Conservation (phyloP, 1,284 basidiomycete genomes). For the Malassezia vespertilionis region DNA sequence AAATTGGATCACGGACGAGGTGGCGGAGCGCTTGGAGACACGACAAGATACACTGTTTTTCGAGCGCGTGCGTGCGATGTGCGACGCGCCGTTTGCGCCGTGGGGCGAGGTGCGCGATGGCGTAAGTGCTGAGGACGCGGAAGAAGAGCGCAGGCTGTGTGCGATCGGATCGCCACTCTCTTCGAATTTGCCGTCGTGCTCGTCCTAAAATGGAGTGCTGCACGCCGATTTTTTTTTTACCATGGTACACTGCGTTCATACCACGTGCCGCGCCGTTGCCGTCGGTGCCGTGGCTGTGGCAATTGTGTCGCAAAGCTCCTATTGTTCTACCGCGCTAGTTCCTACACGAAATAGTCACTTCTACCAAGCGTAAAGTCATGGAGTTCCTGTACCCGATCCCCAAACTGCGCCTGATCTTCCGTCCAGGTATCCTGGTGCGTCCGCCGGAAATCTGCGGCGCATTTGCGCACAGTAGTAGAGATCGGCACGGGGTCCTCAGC, state of each 20-base stretch:
- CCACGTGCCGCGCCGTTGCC: no score
- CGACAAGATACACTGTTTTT: slow-evolving; percentile 34
- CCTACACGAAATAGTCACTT: slow-evolving; percentile 42
- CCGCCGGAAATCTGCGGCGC: slow-evolving; percentile 64
- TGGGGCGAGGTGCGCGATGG: slow-evolving; percentile 48
- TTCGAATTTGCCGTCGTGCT: slow-evolving; percentile 35
- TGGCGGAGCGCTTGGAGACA: slow-evolving; percentile 28
- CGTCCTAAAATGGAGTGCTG: slow-evolving; percentile 27
- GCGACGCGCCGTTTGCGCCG: slow-evolving; percentile 29
- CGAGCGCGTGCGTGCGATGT: slow-evolving; percentile 32
- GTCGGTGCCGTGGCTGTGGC: no score
- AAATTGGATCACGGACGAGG: slow-evolving; percentile 43
- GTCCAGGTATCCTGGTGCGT: slow-evolving; percentile 65
- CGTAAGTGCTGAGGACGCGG: slow-evolving; percentile 57
- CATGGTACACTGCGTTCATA: no score
- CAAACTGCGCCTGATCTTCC: slow-evolving; percentile 78
- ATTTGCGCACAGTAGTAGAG: slow-evolving; percentile 74
- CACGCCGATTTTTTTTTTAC: no score
- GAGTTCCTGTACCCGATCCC: slow-evolving; percentile 51
- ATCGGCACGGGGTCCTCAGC: slow-evolving; percentile 84
- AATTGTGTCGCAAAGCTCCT: no score
- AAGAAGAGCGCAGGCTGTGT: slow-evolving; percentile 19
- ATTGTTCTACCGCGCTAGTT: background rate
- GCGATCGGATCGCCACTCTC: slow-evolving; percentile 27
- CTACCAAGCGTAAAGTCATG: slow-evolving; percentile 41